Evolutionary conservation across 208 protist genomes (phyloP), one percentile per base, ranked within the genome.

Genomic region (Naegleria fowleri): DNA sequence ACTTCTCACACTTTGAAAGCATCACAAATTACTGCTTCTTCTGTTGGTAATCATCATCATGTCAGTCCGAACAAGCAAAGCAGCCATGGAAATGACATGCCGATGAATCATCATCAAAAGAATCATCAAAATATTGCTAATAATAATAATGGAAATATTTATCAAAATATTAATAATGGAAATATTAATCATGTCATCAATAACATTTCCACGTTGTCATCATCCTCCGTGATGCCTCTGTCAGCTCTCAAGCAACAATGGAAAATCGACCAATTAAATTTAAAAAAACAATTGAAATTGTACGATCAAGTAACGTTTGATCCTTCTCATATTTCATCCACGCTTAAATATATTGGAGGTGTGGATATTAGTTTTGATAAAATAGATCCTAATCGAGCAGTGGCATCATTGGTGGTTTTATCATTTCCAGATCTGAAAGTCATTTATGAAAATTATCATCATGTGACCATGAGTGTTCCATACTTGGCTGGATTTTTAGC

Each of bases 341-440:
- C 55, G 19, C 39, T 88, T 7, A 88, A 88, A 58, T 88, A 33
- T 7, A 88, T 88, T 88, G 84, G 41, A 88, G 84, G 84, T 19
- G 84, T 88, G 36, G 84, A 88, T 38, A 88, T 88, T 58, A 48
- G 36, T 13, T 88, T 88, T 38, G 16, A 38, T 58, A n/a, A 11
- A 15, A 16, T 36, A 5, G 29, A 88, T 36, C 19, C 9, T 39
- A 39, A 58, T 58, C 11, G 19, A 40, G 84, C 84, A 39, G 29
- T 88, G 29, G 39, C 84, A 19, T 33, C 41, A 5, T 38, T 88
- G 22, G 41, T 88, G 51, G 86, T 90, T 39, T n/a, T 59, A 22
- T 43, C 86, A 39, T 90, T 41, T 90, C 86, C 86, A 25, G 38
- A 90, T n/a, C 76, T 58, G 16, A 76, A 90, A 76, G 51, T 90